phyloP scores from a whole-genome alignment of 2,329 filamentous ascomycete species.

The Colletotrichum scovillei region DNA sequence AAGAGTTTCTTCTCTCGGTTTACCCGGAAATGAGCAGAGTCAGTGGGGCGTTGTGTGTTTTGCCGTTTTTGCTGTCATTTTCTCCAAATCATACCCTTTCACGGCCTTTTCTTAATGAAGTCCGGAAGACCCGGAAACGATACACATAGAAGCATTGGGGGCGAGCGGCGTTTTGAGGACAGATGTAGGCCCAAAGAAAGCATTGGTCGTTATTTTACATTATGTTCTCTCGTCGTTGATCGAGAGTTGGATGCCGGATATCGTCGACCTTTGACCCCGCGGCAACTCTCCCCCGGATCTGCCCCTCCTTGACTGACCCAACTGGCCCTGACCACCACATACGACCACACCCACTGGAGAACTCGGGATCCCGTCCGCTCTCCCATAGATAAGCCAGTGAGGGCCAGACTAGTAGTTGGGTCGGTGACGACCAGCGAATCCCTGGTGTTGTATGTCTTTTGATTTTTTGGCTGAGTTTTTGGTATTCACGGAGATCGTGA shows the following conservation, averaged over 20 bases:
- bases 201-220: not conserved
- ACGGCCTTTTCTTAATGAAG: not conserved
- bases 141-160: not conserved
- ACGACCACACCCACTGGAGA: too few species aligned
- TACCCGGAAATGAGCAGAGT: not conserved
- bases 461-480: too few species aligned
- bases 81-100: not conserved
- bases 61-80: too few species aligned
- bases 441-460: too few species aligned
- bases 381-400: too few species aligned
- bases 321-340: fast-evolving
- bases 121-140: not conserved
- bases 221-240: not conserved
- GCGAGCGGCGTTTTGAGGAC: not conserved
- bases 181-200: not conserved
- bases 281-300: not conserved
- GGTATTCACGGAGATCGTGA: too few species aligned
- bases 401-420: too few species aligned
- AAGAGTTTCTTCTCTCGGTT: constrained; percentile 24
- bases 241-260: too few species aligned
- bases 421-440: too few species aligned
- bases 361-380: too few species aligned
- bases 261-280: not conserved
- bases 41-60: not conserved
- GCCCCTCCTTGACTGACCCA: too few species aligned